These are phyloP conservation scores for Monosporozyma aerobia DNA, from an alignment of 805 yeast species.

Conservation along the genomic window DNA sequence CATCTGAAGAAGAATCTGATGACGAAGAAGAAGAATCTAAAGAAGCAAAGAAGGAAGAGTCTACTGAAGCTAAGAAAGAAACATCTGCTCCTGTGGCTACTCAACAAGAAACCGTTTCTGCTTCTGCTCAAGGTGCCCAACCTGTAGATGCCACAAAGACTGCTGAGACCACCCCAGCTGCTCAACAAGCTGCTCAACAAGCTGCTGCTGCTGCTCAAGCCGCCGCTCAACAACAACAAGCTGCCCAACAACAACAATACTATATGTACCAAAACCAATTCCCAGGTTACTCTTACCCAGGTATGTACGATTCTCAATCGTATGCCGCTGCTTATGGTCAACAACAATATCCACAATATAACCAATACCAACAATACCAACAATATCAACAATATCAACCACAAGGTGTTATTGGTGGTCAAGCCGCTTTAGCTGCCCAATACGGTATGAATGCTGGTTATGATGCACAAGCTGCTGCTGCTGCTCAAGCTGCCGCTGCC, in stretches of 20 bases:
- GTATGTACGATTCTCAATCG: constrained; percentile 29
- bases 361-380: constrained; percentile 22
- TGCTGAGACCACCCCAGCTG: constrained; percentile 5
- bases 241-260: constrained; percentile 28
- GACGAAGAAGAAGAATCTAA: constrained; percentile 4
- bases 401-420: constrained; percentile 1
- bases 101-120: constrained; percentile 13
- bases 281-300: constrained; percentile 32
- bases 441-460: not conserved
- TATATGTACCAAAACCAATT: constrained; percentile 31
- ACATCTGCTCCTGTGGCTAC: constrained; percentile 4
- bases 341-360: constrained; percentile 29
- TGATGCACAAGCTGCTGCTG: not conserved
- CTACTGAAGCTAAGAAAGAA: constrained; percentile 4
- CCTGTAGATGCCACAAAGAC: not conserved
- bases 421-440: constrained; percentile 2
- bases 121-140: constrained; percentile 6
- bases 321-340: constrained; percentile 19
- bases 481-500: not conserved
- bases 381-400: constrained; percentile 15
- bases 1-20: constrained; percentile 2
- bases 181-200: constrained; percentile 15
- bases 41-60: constrained; percentile 1
- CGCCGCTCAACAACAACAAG: constrained; percentile 8
- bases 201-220: constrained; percentile 14